Base-by-base conservation (phyloP, 2,329 filamentous ascomycete species). In the Calycina marina region DNA sequence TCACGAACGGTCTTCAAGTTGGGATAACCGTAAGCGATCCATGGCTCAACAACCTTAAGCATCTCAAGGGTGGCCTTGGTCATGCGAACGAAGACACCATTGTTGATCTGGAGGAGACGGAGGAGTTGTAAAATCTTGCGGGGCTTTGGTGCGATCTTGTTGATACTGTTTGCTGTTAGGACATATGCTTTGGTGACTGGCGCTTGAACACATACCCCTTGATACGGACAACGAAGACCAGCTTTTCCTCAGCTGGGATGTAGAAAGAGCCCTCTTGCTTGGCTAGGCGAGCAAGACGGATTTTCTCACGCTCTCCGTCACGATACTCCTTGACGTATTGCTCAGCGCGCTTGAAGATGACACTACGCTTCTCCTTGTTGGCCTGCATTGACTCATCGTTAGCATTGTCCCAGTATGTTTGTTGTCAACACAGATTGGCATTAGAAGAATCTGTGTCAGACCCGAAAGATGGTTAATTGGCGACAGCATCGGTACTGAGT, bases 271-370 rank as follows among this genome's bases (percentile, higher is more conserved):
- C 88, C 57, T 83, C 77, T 64, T 83, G 71, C 75, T 93, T 93
- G 65, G 85, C 82, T 48, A 85, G 65, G 52, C 90, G 88, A 56
- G 71, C 60, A 44, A 98, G 80, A 56, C 90, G 84, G 64, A 98
- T 73, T 77, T 93, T 93, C 79, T 98, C 90, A 54, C 86, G 85
- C 80, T 98, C 90, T 38, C 75, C 76, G 63, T 93, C 85, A 52
- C 88, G 90, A 76, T 98, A 98, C 72, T 98, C 90, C 74, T 93
- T 88, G 56, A 98, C 85, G 70, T 98, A 98, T 66, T 90, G 86
- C 75, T 98, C 90, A 55, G 90, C 90, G 64, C 90, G 86, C 78
- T 96, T 93, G 84, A 98, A 98, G 78, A 98, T 93, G 59, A 88
- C 81, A 52, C 72, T 69, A 57, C 90, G 86, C 82, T 96, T 98